phyloP scores from a whole-genome alignment of 345 rosid genomes.

The Mercurialis annua region DNA sequence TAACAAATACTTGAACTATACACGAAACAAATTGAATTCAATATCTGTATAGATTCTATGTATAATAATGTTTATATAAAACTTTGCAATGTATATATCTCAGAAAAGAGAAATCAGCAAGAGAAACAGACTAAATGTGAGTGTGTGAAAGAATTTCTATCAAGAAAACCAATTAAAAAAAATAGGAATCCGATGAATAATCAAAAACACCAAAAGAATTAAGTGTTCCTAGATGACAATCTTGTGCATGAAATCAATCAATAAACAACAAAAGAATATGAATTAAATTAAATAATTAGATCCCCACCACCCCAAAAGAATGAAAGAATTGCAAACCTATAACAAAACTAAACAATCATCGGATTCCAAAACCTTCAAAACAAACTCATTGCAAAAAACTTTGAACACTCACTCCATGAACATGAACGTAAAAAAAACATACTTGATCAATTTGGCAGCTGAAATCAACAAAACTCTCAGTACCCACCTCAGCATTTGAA shows the following conservation, averaged over 20 bases:
- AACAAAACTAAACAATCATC: conserved; percentile 74
- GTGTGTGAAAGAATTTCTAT: conserved; percentile 41
- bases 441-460: conserved; percentile 38
- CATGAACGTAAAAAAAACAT: conserved; percentile 29
- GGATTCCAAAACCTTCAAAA: conserved; percentile 71
- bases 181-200: conserved; percentile 75
- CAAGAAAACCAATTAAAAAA: conserved; percentile 24
- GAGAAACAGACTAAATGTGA: conserved; percentile 44
- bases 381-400: conserved; percentile 44
- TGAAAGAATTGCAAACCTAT: conserved; percentile 66
- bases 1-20: conserved; percentile 20
- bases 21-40: conserved; percentile 16
- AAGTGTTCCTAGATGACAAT: conserved; percentile 43
- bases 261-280: conserved; percentile 25
- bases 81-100: conserved; percentile 23
- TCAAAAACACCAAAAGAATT: conserved; percentile 20
- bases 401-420: conserved; percentile 31
- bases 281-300: neutral
- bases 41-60: conserved; percentile 21
- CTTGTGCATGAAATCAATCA: conserved; percentile 6
- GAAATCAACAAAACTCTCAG: conserved; percentile 32
- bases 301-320: conserved; percentile 58
- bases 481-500: conserved; percentile 47
- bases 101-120: conserved; percentile 27
- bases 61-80: conserved; percentile 5